These are phyloP conservation scores for Trichoderma orchidacearum DNA, from an alignment of 495 filamentous ascomycete genomes.

Conservation along the genomic window DNA sequence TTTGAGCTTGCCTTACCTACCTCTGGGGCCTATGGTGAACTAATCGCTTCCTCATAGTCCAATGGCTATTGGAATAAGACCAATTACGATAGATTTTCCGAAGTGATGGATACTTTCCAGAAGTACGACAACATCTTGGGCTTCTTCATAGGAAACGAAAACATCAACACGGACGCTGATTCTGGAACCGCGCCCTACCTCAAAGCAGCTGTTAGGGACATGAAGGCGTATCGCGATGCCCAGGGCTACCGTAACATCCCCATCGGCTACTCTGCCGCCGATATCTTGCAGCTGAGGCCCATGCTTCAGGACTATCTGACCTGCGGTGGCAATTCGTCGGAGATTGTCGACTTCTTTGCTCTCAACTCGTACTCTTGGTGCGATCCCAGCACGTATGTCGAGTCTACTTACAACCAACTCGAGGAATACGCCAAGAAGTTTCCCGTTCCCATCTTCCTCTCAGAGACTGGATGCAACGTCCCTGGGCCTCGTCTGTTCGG, in stretches of 20 bases:
- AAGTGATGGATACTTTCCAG: slow-evolving; percentile 68
- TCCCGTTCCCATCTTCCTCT: slow-evolving; percentile 74
- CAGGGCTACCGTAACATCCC: slow-evolving; percentile 76
- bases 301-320: slow-evolving; percentile 83
- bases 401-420: slow-evolving; percentile 59
- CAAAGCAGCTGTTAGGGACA: slow-evolving; percentile 65
- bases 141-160: slow-evolving; percentile 81
- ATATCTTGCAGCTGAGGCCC: slow-evolving; percentile 67
- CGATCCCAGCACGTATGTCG: slow-evolving; percentile 42
- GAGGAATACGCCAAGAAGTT: slow-evolving; percentile 34
- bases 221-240: slow-evolving; percentile 66
- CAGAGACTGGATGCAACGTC: slow-evolving; percentile 66
- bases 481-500: slow-evolving; percentile 55
- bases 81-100: slow-evolving; percentile 49
- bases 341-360: slow-evolving; percentile 70
- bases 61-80: slow-evolving; percentile 54
- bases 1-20: no score
- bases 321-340: slow-evolving; percentile 52
- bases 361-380: slow-evolving; percentile 91
- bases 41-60: slow-evolving; percentile 16
- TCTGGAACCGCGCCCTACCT: slow-evolving; percentile 67
- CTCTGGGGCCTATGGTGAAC: neutral
- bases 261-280: slow-evolving; percentile 81
- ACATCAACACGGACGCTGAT: slow-evolving; percentile 45
- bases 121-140: slow-evolving; percentile 67